These are phyloP conservation scores for Saccharomycopsis vini DNA, from an alignment of 805 yeast genomes.

Conservation along the genomic window DNA sequence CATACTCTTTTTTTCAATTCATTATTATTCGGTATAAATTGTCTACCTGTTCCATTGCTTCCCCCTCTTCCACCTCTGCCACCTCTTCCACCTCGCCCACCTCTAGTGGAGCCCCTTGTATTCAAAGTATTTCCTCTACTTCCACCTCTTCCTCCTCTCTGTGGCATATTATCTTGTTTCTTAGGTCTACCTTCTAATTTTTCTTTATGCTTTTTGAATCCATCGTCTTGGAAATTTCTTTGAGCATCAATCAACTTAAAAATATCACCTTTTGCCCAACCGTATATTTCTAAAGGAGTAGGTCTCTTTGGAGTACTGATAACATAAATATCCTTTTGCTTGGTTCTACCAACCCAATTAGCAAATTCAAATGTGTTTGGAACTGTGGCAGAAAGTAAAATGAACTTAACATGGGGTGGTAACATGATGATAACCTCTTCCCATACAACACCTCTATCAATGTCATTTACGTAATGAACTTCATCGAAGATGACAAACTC, in stretches of 20 bases:
- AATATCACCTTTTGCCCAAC: constrained; percentile 73
- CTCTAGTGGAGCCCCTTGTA: constrained; percentile 31
- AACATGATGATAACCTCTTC: constrained; percentile 97
- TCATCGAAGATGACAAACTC: constrained; percentile 97
- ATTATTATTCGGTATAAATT: constrained; percentile 36
- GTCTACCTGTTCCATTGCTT: constrained; percentile 25
- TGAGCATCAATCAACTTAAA: constrained; percentile 68
- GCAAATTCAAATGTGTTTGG: constrained; percentile 99
- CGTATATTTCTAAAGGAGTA: constrained; percentile 79
- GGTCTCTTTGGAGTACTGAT: constrained; percentile 96
- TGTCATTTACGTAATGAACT: constrained; percentile 95
- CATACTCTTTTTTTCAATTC: constrained; percentile 78
- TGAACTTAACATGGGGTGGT: constrained; percentile 91
- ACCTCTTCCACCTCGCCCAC: constrained; percentile 27
- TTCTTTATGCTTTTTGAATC: constrained; percentile 53
- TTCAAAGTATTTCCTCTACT: constrained; percentile 24
- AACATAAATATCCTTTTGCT: constrained; percentile 90
- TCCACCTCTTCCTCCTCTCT: constrained; percentile 32
- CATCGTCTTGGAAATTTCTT: constrained; percentile 57
- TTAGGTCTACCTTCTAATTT: constrained; percentile 37
- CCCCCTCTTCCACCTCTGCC: constrained; percentile 21
- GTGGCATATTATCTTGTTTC: constrained; percentile 30
- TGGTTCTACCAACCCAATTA: constrained; percentile 96
- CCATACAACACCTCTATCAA: constrained; percentile 98
- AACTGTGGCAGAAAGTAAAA: constrained; percentile 89